A percentile compares a stretch with the other conserved stretches of the same genome.
Conservation (phyloP, 768 basidiomycete genomes). For the Strobilomyces dryophilus region DNA sequence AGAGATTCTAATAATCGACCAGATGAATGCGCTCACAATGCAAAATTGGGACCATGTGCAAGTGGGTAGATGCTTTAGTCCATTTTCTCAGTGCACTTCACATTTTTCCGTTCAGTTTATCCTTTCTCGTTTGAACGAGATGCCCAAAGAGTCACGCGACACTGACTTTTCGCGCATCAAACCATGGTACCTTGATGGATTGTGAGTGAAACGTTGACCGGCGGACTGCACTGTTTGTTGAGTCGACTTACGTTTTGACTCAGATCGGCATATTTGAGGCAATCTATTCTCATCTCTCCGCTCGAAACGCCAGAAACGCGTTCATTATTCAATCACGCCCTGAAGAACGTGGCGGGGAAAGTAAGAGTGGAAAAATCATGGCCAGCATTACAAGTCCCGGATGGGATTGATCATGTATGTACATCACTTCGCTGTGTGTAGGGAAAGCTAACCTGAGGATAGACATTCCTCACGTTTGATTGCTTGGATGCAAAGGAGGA, state of each 20-base stretch:
- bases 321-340: slow-evolving; percentile 64
- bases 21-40: slow-evolving; percentile 90
- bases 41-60: slow-evolving; percentile 99
- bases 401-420: slow-evolving; percentile 77
- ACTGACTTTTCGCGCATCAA: slow-evolving; percentile 96
- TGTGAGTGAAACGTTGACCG: slow-evolving; percentile 52
- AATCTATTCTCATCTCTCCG: slow-evolving; percentile 81
- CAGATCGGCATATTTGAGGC: slow-evolving; percentile 83
- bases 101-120: slow-evolving; percentile 57
- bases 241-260: neutral
- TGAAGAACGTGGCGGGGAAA: slow-evolving; percentile 86
- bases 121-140: slow-evolving; percentile 76
- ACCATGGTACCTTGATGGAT: slow-evolving; percentile 94
- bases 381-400: slow-evolving; percentile 72
- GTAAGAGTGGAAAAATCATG: slow-evolving; percentile 65
- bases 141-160: slow-evolving; percentile 91
- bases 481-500: slow-evolving; percentile 69
- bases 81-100: neutral
- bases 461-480: slow-evolving; percentile 78
- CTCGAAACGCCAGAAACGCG: slow-evolving; percentile 90
- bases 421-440: neutral
- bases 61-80: slow-evolving; percentile 39
- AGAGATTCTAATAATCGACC: slow-evolving; percentile 87
- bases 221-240: neutral
- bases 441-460: slow-evolving; percentile 1